Base-by-base conservation (phyloP, 2,329 filamentous ascomycete genomes). In the Phaeosphaeriaceae sp. region DNA sequence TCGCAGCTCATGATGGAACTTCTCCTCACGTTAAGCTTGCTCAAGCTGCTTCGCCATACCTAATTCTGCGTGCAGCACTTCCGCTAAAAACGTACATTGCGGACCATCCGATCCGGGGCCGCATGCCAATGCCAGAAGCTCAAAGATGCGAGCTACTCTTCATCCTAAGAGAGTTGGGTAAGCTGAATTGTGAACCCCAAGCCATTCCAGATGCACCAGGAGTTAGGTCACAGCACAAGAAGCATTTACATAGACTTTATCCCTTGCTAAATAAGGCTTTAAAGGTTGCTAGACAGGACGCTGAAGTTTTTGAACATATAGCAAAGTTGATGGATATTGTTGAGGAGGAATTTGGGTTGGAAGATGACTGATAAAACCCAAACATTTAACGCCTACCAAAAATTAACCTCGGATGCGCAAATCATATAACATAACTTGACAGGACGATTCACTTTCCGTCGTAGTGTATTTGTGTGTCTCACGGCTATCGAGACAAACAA, bases 41-140 rank as follows among this genome's bases (percentile, higher is more conserved):
- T 0, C 83, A 86, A 66, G 88, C 88, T 3, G 84, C 87, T 0
- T 87, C 90, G 0, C 91, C 91, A 0, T 93, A 90, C 63, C 80
- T 97, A 2, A 87, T 97, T 36, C 78, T 96, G 2, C 86, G 94
- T 2, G 86, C 89, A 11, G 91, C 89, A 0, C 78, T 96, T 13
- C 87, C 90, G 0, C 76, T 97, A n/a, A 87, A 90, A 47, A 81
- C 87, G 1, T 97, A 96, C 68, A 87, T 95, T 37, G 89, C 92
- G 3, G 94, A 99, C 71, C 93, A 97, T 67, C 92, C 93, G 1
- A 78, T 99, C 16, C 61, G 94, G 12, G 92, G 94, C 0, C 83
- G 87, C 41, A 94, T 95, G 86, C 94, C 94, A 4, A 90, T 94
- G 69, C 93, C 93, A 0, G 79, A 90, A 4, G 87, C 85, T 7